These are phyloP conservation scores for Fermentozyma sake DNA, from an alignment of 1,139 yeast species.

Conservation along the genomic window DNA sequence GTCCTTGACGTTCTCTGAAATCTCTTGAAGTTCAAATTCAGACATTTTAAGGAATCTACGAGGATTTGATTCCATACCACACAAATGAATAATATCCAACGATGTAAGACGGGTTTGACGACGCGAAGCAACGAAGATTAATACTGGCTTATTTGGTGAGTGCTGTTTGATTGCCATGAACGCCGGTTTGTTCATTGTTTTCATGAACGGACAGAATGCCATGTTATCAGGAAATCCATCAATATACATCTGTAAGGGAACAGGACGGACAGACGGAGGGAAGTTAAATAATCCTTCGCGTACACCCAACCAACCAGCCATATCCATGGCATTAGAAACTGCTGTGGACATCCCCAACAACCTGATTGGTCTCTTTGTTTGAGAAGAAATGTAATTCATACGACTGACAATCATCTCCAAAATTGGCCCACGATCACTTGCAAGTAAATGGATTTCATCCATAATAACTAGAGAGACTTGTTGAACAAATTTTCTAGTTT, in stretches of 20 bases:
- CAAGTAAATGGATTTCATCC: conserved; percentile 97
- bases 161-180: conserved; percentile 95
- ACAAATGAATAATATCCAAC: conserved; percentile 81
- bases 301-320: conserved; percentile 97
- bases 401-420: conserved; percentile 98
- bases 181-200: conserved; percentile 96
- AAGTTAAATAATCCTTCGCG: conserved; percentile 87
- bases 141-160: conserved; percentile 87
- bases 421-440: conserved; percentile 97
- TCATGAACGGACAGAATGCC: conserved; percentile 95
- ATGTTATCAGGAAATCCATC: conserved; percentile 96
- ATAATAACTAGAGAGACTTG: conserved; percentile 86
- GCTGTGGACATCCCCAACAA: conserved; percentile 95
- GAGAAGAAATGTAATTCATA: conserved; percentile 85
- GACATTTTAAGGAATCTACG: conserved; percentile 75
- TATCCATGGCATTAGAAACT: conserved; percentile 93
- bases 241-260: conserved; percentile 94
- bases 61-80: conserved; percentile 94
- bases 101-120: conserved; percentile 96
- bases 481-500: conserved; percentile 88
- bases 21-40: conserved; percentile 68
- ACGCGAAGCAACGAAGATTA: conserved; percentile 94
- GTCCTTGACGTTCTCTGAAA: conserved; percentile 69
- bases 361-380: conserved; percentile 71
- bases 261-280: conserved; percentile 95